Conservation (phyloP, 2,329 filamentous ascomycete species). For the Cryphonectria parasitica region DNA sequence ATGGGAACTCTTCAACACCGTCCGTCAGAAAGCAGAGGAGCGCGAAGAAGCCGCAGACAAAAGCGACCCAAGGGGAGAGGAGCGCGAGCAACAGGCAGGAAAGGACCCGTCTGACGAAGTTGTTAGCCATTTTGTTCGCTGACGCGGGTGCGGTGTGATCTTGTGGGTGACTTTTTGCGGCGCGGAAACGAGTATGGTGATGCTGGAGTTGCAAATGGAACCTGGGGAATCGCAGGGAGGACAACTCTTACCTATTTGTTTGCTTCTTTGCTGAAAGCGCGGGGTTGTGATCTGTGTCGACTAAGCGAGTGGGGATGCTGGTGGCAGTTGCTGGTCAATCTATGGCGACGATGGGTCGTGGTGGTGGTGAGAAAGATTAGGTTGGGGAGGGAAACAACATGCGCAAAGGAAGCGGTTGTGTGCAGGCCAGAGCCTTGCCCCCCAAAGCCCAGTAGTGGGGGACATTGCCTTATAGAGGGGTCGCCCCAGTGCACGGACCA, state of each 20-base stretch:
- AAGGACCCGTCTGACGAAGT: background rate
- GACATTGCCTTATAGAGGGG: slow-evolving; percentile 24
- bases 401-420: slow-evolving; percentile 20
- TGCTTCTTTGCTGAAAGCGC: background rate
- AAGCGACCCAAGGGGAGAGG: background rate
- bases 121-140: background rate
- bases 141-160: background rate
- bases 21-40: background rate
- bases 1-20: background rate
- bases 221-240: background rate
- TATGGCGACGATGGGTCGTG: background rate
- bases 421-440: slow-evolving; percentile 15
- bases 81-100: background rate
- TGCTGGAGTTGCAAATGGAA: background rate
- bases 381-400: background rate
- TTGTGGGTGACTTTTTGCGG: background rate
- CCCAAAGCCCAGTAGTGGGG: slow-evolving; percentile 24
- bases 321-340: background rate
- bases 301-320: background rate
- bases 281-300: background rate
- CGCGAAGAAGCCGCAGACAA: background rate
- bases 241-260: slow-evolving; percentile 7
- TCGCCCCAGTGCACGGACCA: slow-evolving; percentile 19
- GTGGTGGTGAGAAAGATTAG: slow-evolving; percentile 19
- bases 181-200: background rate